Evolutionary conservation across 352 stramenopile genomes (phyloP), one percentile per base, ranked within the genome.

Genomic region (Globisporangium perplexum): DNA sequence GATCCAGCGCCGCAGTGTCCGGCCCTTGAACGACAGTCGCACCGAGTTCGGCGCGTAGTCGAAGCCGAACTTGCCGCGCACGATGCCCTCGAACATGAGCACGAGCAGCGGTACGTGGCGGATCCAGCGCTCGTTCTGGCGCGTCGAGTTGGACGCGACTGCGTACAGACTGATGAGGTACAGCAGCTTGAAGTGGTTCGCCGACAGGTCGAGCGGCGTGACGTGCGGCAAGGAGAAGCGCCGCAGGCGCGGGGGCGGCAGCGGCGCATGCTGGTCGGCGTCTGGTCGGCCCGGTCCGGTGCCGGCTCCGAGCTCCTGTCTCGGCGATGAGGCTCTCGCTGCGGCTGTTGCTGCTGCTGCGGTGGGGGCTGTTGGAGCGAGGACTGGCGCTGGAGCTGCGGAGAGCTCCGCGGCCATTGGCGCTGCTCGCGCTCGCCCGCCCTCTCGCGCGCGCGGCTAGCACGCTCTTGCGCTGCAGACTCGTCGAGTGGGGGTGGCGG

Each of bases 91-190:
- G 66, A 98, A 99, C 65, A 98, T 88, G 14, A 99, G 77, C 60
- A 99, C 96, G 39, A 97, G 81, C 31, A 99, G 64, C 42, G 96
- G 89, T 23, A 96, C 85, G 50, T 98, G 97, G 41, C 95, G 83
- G 51, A 99, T 88, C 96, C 96, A 99, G 41, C 91, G 71, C 66
- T 98, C 94, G 53, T 97, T 97, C 53, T 97, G 85, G 46, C 95
- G 83, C 26, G 79, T 80, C 46, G 83, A 86, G 51, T 88, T 85
- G 24, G 92, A 90, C 35, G 87, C 83, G 48, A 95, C 77, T 7
- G 96, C 94, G 68, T 99, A 98, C 43, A 98, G 62, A 35, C 87
- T 95, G 57, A 98, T 91, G 53, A 98, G 75, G 68, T 98, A 98
- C 7, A 99, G 71, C 47, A 98, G 60, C 53, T 97, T 93, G 71